These are phyloP conservation scores for Clitocybe nebularis DNA, from an alignment of 1,284 basidiomycete species.

Conservation along the genomic window DNA sequence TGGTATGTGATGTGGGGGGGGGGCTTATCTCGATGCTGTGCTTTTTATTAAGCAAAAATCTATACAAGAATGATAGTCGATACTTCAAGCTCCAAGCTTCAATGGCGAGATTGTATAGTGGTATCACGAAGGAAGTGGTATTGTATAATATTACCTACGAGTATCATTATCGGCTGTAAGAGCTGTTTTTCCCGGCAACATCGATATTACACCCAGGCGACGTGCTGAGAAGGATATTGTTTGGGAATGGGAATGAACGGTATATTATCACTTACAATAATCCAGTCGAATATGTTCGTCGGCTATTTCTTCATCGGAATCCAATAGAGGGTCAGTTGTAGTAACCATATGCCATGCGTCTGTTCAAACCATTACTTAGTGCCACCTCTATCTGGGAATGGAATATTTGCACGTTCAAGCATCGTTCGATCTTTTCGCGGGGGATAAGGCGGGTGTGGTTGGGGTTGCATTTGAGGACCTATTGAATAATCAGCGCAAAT, in stretches of 20 bases:
- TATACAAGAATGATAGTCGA: no score
- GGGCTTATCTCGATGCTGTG: no score
- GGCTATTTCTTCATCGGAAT: conserved; percentile 64
- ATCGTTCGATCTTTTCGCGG: conserved; percentile 36
- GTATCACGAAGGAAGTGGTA: no score
- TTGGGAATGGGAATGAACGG: not conserved
- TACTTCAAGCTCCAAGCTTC: no score
- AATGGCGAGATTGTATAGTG: no score
- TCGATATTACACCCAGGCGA: conserved; percentile 10
- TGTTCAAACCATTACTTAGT: conserved; percentile 27
- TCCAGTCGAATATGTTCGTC: conserved; percentile 62
- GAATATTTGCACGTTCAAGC: conserved; percentile 41
- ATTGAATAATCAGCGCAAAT: not conserved
- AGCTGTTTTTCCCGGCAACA: no score
- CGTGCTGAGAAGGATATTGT: conserved; percentile 10
- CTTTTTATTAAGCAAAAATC: no score
- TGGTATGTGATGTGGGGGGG: no score
- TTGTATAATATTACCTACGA: no score
- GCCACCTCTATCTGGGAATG: no score
- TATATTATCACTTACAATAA: conserved; percentile 45
- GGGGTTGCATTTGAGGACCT: not conserved
- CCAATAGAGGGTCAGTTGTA: conserved; percentile 58
- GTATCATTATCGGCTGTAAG: no score
- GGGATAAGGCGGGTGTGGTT: conserved; percentile 5
- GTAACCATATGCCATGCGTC: conserved; percentile 69